Evolutionary conservation across 345 rosid genomes (phyloP), one percentile per base, ranked within the genome.

Genomic region (Psidium friedrichsthalianum): DNA sequence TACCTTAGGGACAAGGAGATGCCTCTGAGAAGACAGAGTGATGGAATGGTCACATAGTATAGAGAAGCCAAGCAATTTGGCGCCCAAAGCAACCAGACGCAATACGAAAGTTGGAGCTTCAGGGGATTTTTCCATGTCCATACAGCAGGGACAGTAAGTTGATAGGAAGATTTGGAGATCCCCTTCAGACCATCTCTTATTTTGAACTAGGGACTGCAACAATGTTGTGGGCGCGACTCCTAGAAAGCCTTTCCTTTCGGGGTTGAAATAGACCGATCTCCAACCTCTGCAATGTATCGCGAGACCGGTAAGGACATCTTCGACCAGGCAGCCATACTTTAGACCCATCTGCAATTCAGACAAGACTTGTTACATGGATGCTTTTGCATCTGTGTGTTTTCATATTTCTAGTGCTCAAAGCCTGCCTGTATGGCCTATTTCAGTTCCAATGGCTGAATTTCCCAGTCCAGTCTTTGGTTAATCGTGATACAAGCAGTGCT

Each of bases 131-230:
- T 27, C 87, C 86, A 56, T 25, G 83, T 24, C 90, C 92, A 42
- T 80, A 82, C 82, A 85, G 22, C 6, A 88, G 86, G 47, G 90
- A 83, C 89, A 87, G 87, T 86, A 85, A 55, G 29, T 86, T 4
- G 92, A 90, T 6, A 92, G 56, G 4, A 92, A 25, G 56, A 92
- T 85, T 83, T 90, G 92, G 11, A 92, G 54, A 49, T 87, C 58
- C 25, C 94, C 92, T 74, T 89, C 92, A 20, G 91, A 52, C 94
- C 92, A 92, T 85, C 92, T 89, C 83, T 87, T 90, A 42, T 88
- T 88, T 53, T 92, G 93, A 24, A 88, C 85, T 18, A 92, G 85
- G 44, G 85, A 44, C 83, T 85, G 88, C 29, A 57, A 47, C 57
- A 89, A 85, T 9, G 92, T 56, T 12, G 85, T 88, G 13, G 93